phyloP scores from a whole-genome alignment of 75 land plant species.

The Ceratopteris richardii region DNA sequence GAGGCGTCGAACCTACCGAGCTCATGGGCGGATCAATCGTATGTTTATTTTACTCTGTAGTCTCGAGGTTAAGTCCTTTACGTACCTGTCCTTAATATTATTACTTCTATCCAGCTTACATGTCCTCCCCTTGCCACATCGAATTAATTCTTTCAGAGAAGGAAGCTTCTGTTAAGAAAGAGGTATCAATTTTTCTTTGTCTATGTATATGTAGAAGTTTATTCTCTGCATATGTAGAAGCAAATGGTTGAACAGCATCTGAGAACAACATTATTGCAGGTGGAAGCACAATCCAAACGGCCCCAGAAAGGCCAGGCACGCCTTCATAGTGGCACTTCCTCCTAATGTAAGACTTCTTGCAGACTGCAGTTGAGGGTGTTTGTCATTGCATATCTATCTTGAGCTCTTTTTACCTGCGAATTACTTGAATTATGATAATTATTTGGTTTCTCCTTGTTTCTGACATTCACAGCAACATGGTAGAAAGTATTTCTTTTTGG shows the following conservation, averaged over 20 bases:
- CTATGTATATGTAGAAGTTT: no score
- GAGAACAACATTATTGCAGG: slow-evolving; percentile 27
- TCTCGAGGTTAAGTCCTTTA: not conserved
- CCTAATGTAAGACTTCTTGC: slow-evolving; percentile 27
- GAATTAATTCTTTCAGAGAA: slow-evolving; percentile 89
- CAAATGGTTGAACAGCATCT: not conserved
- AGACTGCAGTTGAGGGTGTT: no score
- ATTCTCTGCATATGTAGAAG: not conserved
- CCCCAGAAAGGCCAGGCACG: slow-evolving; percentile 39
- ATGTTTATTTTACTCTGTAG: slow-evolving; percentile 14
- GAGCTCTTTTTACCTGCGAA: no score
- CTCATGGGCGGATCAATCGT: slow-evolving; percentile 96
- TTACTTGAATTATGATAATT: no score
- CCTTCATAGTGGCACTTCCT: slow-evolving; percentile 55
- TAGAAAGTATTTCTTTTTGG: no score
- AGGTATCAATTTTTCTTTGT: slow-evolving; percentile 35
- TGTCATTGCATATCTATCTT: no score
- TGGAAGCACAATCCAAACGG: slow-evolving; percentile 55
- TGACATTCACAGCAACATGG: no score
- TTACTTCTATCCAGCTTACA: slow-evolving; percentile 51
- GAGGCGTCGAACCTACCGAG: slow-evolving; percentile 88
- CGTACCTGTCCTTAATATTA: not conserved
- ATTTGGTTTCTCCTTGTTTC: no score
- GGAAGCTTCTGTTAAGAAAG: slow-evolving; percentile 82
- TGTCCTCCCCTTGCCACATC: slow-evolving; percentile 96